phyloP scores from a whole-genome alignment of 148 eudicot genomes.

The Dysphania ambrosioides region DNA sequence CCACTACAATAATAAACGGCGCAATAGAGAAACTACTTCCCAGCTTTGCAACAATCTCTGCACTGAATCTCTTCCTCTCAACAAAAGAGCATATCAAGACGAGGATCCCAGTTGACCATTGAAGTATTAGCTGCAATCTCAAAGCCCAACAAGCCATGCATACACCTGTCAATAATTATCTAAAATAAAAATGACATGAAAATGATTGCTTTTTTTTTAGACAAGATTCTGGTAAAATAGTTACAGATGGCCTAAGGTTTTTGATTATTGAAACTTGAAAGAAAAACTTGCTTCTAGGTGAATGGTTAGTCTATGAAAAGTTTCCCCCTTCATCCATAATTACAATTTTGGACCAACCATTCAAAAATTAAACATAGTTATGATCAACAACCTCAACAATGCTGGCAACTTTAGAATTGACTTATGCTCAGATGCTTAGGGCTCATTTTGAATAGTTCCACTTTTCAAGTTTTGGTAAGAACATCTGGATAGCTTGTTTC shows the following conservation, averaged over 20 bases:
- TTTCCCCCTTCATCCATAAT: not conserved
- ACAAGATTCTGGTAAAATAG: not conserved
- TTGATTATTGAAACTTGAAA: not conserved
- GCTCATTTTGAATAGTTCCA: not conserved
- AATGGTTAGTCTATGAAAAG: not conserved
- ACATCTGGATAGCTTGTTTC: not conserved
- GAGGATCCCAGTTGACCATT: conserved; percentile 93
- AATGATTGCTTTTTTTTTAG: conserved; percentile 17
- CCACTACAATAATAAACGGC: conserved; percentile 95
- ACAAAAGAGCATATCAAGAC: conserved; percentile 78
- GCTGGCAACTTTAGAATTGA: not conserved
- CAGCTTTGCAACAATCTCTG: conserved; percentile 67
- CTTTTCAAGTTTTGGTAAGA: not conserved
- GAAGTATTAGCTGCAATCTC: conserved; percentile 92
- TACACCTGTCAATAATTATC: conserved; percentile 30
- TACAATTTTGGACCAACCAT: not conserved
- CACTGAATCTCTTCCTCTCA: conserved; percentile 63
- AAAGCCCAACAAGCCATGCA: conserved; percentile 42
- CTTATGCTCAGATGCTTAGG: not conserved
- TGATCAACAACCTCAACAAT: not conserved
- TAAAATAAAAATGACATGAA: conserved; percentile 20
- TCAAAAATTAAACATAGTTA: not conserved
- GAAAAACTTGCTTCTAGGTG: not conserved
- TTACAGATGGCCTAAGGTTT: conserved; percentile 1
- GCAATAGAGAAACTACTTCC: conserved; percentile 96